phyloP scores from a whole-genome alignment of 2,329 filamentous ascomycete genomes.

The Periglandula ipomoeae region DNA sequence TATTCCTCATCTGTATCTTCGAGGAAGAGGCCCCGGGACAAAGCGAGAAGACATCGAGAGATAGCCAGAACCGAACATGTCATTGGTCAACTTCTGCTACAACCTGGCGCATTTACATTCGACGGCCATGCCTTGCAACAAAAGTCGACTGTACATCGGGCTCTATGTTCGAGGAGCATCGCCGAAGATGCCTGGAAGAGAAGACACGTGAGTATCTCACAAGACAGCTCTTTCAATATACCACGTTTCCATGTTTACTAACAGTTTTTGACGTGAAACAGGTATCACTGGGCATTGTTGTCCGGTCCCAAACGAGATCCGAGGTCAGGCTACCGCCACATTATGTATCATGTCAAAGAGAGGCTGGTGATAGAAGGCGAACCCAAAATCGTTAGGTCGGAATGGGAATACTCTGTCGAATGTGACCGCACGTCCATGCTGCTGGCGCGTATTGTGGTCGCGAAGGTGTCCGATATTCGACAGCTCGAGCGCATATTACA shows the following conservation, averaged over 20 bases:
- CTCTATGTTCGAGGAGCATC: conserved; percentile 8
- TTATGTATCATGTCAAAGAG: conserved; percentile 9
- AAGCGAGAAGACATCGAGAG: background rate
- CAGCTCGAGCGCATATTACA: conserved; percentile 6
- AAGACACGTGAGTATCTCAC: conserved; percentile 6
- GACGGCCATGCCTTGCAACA: conserved; percentile 1
- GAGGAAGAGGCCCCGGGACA: background rate
- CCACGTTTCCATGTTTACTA: background rate
- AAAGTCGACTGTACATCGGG: conserved; percentile 8
- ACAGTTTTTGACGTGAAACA: background rate
- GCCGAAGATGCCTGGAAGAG: conserved; percentile 7
- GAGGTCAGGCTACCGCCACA: conserved; percentile 2
- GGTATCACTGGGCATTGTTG: conserved; percentile 9
- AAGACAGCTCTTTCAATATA: background rate
- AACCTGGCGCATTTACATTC: background rate
- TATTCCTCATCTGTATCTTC: too few species aligned
- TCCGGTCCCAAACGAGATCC: conserved; percentile 5
- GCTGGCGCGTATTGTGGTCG: conserved; percentile 5
- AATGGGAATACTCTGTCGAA: conserved; percentile 8
- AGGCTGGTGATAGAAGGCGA: conserved; percentile 6
- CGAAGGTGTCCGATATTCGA: conserved; percentile 5
- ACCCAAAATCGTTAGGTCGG: conserved; percentile 1
- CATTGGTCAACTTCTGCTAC: background rate
- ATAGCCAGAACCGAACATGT: background rate
- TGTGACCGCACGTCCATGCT: conserved; percentile 6